phyloP scores from a whole-genome alignment of 2,329 filamentous ascomycete species.

The Scleromitrula shiraiana region DNA sequence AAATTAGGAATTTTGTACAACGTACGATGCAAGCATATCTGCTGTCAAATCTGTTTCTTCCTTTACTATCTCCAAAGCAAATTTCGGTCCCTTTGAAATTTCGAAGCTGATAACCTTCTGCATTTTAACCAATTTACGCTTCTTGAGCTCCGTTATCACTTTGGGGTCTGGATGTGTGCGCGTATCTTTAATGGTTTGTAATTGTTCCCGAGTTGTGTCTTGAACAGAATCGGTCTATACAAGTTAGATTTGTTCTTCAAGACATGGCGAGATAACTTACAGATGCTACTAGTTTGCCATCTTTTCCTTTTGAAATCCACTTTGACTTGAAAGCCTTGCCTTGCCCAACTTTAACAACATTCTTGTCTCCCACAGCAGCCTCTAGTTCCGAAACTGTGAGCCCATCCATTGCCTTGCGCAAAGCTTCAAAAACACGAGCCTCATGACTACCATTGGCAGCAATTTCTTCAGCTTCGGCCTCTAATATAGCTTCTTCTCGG shows the following conservation, averaged over 20 bases:
- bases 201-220: constrained; percentile 69
- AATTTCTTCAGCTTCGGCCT: constrained; percentile 65
- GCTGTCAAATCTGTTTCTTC: constrained; percentile 93
- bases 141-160: constrained; percentile 72
- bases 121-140: constrained; percentile 79
- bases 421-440: constrained; percentile 70
- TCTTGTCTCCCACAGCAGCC: constrained; percentile 63
- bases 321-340: constrained; percentile 86
- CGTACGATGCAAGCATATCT: constrained; percentile 70
- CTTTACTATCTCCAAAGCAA: constrained; percentile 77
- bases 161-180: constrained; percentile 66
- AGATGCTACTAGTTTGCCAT: constrained; percentile 46
- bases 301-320: constrained; percentile 58
- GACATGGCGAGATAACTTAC: constrained; percentile 31
- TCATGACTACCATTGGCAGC: constrained; percentile 72
- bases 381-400: constrained; percentile 71
- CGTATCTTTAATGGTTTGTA: constrained; percentile 64
- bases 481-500: constrained; percentile 66
- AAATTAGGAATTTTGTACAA: constrained; percentile 9
- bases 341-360: constrained; percentile 73
- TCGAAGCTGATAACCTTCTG: constrained; percentile 82
- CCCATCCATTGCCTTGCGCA: constrained; percentile 66
- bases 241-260: constrained; percentile 11
- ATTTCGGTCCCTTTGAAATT: constrained; percentile 79
- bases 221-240: constrained; percentile 60